Evolutionary conservation across 345 rosid genomes (phyloP), one percentile per base, ranked within the genome.

Genomic region (Diplotaxis tenuifolia): DNA sequence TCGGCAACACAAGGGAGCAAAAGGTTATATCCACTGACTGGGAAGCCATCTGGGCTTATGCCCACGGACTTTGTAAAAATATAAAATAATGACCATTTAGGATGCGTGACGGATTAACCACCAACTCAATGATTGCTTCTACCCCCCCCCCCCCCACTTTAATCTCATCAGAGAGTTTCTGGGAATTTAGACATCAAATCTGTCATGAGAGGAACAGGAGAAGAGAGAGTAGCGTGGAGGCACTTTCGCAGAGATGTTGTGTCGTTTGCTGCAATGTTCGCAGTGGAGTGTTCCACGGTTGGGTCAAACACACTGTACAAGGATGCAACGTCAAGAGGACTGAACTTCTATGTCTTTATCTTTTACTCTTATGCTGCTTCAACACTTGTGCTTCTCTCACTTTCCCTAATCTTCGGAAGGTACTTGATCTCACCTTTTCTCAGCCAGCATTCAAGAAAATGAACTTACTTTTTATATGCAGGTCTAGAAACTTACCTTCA

Each of bases 21-120:
- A 65, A 73, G 70, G 40, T 72, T 60, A 67, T 49, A 28, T 53
- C 78, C 55, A 76, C 71, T 80, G 97, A 93, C 65, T 93, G 97
- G 98, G 92, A 85, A 78, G 98, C 96, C 65, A 80, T 94, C 77
- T 90, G 98, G 96, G 96, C 96, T 62, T 90, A 81, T 80, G 90
- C 96, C 21, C 88, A 91, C 65, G 98, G 96, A 67, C 98, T n/a
- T n/a, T n/a, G n/a, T n/a, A n/a, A n/a, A n/a, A n/a, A n/a, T n/a
- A n/a, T n/a, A n/a, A n/a, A n/a, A n/a, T n/a, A n/a, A n/a, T n/a
- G n/a, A n/a, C n/a, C n/a, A n/a, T n/a, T n/a, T n/a, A n/a, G n/a
- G n/a, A n/a, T n/a, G n/a, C n/a, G n/a, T n/a, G n/a, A n/a, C n/a
- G n/a, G n/a, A n/a, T n/a, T n/a, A 4, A 25, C 61, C 34, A 25